Conservation (phyloP, 176 grass and related monocot species). For the Saccharum spontaneum region DNA sequence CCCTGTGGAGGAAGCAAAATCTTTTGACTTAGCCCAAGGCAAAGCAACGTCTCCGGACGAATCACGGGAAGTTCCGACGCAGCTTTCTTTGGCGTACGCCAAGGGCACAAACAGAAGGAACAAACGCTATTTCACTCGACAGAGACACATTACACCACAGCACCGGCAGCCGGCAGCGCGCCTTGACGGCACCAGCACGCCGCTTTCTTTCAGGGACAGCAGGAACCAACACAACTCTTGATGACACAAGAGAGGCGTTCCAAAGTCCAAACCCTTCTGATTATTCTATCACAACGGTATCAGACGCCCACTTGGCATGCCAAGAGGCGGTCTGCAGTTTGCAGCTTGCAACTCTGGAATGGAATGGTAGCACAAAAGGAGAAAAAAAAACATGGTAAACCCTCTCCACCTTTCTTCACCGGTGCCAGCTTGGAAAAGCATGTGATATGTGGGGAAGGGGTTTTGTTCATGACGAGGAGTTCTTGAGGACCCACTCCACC, state of each 20-base stretch:
- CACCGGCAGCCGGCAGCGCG: not conserved
- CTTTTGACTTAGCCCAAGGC: not conserved
- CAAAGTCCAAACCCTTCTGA: not conserved
- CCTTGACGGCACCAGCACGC: not conserved
- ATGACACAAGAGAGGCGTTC: not conserved
- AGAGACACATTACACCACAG: constrained; percentile 9
- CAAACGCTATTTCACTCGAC: not conserved
- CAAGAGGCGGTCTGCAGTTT: constrained; percentile 3
- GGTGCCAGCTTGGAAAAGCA: not conserved
- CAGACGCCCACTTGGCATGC: not conserved
- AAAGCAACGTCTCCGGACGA: not conserved
- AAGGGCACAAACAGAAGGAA: not conserved
- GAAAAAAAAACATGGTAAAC: not conserved
- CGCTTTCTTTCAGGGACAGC: not conserved
- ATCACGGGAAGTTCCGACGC: not conserved
- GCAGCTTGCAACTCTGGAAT: not conserved
- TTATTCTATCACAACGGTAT: constrained; percentile 37
- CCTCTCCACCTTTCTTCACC: not conserved
- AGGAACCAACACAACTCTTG: not conserved
- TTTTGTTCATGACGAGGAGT: constrained; percentile 59
- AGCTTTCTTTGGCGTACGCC: not conserved
- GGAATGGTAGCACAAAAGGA: not conserved
- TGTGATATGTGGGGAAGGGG: not conserved
- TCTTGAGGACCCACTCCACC: constrained; percentile 95
- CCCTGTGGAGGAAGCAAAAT: not conserved